Conservation (phyloP, 2,329 filamentous ascomycete genomes). For the Akanthomyces lecanii region DNA sequence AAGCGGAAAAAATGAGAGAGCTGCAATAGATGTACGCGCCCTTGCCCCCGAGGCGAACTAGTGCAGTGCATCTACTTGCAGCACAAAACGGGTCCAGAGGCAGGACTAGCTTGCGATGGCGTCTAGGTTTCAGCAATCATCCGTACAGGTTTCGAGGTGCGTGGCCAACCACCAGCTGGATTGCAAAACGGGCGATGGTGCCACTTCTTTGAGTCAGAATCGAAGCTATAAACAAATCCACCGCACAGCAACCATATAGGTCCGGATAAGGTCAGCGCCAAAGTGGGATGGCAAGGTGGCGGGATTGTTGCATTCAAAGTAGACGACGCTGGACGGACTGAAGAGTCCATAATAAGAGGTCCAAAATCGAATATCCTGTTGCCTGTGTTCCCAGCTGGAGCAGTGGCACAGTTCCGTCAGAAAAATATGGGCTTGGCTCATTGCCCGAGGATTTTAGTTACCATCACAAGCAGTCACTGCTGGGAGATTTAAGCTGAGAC, state of each 20-base stretch:
- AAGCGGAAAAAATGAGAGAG: neutral
- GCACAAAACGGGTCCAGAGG: neutral
- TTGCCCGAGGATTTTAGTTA: neutral
- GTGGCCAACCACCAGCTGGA: constrained; percentile 2
- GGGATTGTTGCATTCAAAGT: neutral
- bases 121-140: neutral
- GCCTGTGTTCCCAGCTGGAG: neutral
- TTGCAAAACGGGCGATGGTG: neutral
- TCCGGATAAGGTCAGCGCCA: neutral
- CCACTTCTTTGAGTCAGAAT: neutral
- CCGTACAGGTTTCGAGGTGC: neutral
- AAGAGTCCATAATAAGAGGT: neutral
- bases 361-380: neutral
- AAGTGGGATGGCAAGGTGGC: neutral
- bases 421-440: neutral
- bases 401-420: neutral
- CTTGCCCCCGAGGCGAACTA: neutral
- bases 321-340: neutral
- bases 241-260: neutral
- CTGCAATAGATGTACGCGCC: neutral
- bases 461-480: neutral
- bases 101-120: constrained; percentile 1
- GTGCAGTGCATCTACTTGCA: neutral
- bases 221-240: neutral
- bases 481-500: neutral